Percentiles rank a stretch among this genome's conserved stretches.
Evolutionary conservation across 2,329 filamentous ascomycete genomes (phyloP).

Genomic region (Torrubiella hemipterigena): DNA sequence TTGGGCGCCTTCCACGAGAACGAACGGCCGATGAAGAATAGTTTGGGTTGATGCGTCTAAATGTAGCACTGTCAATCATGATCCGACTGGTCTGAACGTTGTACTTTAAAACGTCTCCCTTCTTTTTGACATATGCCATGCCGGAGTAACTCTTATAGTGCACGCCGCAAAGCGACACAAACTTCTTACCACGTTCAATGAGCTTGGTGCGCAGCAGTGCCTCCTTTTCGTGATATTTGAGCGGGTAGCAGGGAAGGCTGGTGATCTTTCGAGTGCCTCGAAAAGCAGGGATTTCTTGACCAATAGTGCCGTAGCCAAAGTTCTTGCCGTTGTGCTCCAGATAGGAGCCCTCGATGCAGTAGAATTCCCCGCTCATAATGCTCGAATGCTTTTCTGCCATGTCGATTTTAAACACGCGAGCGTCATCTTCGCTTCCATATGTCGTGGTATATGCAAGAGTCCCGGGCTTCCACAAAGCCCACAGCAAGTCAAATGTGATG

Average conservation of each 20-base stretch:
- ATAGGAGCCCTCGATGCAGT: constrained; percentile 66
- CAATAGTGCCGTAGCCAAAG: constrained; percentile 64
- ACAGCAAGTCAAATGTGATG: constrained; percentile 80
- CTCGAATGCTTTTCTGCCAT: constrained; percentile 57
- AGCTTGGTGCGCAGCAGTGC: constrained; percentile 51
- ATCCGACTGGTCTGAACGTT: constrained; percentile 78
- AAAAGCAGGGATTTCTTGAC: constrained; percentile 61
- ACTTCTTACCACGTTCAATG: constrained; percentile 73
- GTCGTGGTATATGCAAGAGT: constrained; percentile 67
- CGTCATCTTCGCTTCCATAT: constrained; percentile 65
- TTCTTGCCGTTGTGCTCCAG: constrained; percentile 82
- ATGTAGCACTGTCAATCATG: constrained; percentile 77
- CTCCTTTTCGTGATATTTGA: constrained; percentile 69
- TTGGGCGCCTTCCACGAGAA: too few relatives aligned
- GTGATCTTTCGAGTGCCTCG: constrained; percentile 75
- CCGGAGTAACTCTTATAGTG: constrained; percentile 76
- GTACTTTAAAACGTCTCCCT: constrained; percentile 54
- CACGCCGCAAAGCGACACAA: constrained; percentile 68
- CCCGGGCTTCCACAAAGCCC: constrained; percentile 82
- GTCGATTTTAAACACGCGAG: constrained; percentile 73
- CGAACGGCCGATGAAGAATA: too few relatives aligned
- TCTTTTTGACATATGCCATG: constrained; percentile 76
- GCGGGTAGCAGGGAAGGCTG: constrained; percentile 62
- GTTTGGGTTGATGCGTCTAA: constrained; percentile 76
- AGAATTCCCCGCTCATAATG: constrained; percentile 63